phyloP scores from a whole-genome alignment of 257 asterid genomes.

The Eustoma russellianum region DNA sequence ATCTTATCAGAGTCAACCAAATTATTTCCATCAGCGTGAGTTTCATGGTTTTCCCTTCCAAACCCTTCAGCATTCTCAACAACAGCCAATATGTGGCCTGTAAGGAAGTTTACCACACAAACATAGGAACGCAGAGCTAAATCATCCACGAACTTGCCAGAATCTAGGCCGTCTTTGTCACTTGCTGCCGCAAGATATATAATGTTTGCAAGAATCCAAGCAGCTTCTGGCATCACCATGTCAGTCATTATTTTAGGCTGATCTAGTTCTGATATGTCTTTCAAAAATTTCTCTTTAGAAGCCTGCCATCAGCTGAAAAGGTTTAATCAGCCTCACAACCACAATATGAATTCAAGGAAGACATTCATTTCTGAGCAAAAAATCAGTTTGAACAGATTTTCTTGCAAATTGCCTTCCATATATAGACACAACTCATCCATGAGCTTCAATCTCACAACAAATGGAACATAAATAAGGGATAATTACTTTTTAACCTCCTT shows the following conservation, averaged over 20 bases:
- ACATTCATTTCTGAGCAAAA: too few species aligned
- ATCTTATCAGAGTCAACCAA: conserved; percentile 28
- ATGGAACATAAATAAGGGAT: too few species aligned
- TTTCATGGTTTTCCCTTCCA: conserved; percentile 34
- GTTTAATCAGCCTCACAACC: conserved; percentile 59
- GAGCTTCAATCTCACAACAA: too few species aligned
- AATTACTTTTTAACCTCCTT: too few species aligned
- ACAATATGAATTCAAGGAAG: too few species aligned
- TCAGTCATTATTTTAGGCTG: conserved; percentile 26
- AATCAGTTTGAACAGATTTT: not conserved
- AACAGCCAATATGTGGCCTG: conserved; percentile 48
- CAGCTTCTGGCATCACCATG: conserved; percentile 51
- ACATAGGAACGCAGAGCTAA: conserved; percentile 59
- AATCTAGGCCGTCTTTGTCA: conserved; percentile 28
- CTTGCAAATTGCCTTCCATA: not conserved
- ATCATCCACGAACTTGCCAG: conserved; percentile 52
- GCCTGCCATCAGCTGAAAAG: conserved; percentile 95
- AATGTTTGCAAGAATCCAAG: conserved; percentile 83
- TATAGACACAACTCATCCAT: not conserved
- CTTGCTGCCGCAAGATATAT: conserved; percentile 63
- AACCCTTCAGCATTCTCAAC: conserved; percentile 40
- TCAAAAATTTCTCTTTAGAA: conserved; percentile 61
- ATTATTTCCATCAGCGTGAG: conserved; percentile 27
- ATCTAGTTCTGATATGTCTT: conserved; percentile 52
- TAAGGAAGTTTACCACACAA: conserved; percentile 44